Conservation (phyloP, 129 eudicot species). For the Smallanthus sonchifolius region DNA sequence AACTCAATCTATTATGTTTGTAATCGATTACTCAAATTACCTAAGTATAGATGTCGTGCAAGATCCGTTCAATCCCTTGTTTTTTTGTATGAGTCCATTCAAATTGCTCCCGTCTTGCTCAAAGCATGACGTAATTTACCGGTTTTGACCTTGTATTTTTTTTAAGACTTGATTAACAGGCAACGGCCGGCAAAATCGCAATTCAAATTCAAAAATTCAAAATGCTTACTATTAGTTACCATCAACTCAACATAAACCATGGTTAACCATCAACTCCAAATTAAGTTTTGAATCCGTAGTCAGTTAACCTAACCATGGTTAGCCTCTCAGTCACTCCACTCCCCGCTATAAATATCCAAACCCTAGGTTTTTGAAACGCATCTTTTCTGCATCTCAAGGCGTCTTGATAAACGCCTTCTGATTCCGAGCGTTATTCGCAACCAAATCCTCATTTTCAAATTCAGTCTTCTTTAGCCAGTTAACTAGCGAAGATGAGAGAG, state of each 20-base stretch:
- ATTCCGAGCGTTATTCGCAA: background rate
- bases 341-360: conserved; percentile 15
- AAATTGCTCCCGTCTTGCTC: too few species aligned
- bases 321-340: conserved; percentile 7
- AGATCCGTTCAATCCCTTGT: too few species aligned
- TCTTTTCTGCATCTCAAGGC: conserved; percentile 34
- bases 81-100: too few species aligned
- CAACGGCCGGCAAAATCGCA: background rate
- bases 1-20: too few species aligned
- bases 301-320: conserved; percentile 28
- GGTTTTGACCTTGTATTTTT: too few species aligned
- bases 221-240: background rate
- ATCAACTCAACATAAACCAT: conserved; percentile 8
- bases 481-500: conserved; percentile 48
- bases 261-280: background rate
- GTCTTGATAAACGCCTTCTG: conserved; percentile 69
- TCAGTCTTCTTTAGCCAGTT: conserved; percentile 8
- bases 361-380: conserved; percentile 4
- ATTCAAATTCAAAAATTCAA: background rate
- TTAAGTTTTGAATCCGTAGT: background rate
- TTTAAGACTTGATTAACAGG: background rate
- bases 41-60: too few species aligned
- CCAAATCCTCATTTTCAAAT: background rate
- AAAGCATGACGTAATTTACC: too few species aligned
- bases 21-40: too few species aligned